Conservation (phyloP, 805 yeast species). For the Hanseniaspora lachancei region DNA sequence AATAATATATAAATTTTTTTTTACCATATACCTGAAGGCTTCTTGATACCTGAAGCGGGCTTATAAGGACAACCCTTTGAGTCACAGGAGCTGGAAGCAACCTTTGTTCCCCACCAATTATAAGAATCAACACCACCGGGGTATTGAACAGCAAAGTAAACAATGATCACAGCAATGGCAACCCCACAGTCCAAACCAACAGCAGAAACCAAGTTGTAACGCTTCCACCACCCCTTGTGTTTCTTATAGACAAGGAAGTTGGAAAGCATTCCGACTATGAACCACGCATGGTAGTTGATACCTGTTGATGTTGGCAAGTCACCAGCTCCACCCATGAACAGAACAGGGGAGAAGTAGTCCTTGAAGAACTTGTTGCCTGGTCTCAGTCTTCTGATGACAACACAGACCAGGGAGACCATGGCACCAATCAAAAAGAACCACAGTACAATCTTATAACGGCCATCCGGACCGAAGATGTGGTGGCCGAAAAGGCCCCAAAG, state of each 20-base stretch:
- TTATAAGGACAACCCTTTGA: constrained; percentile 16
- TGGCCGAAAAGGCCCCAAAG: constrained; percentile 59
- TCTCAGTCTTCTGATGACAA: constrained; percentile 27
- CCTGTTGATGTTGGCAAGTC: constrained; percentile 59
- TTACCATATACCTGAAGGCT: constrained; percentile 13
- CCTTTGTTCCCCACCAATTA: constrained; percentile 58
- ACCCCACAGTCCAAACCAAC: constrained; percentile 57
- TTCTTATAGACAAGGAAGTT: constrained; percentile 43
- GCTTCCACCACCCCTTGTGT: constrained; percentile 62
- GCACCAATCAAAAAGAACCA: constrained; percentile 53
- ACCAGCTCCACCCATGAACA: constrained; percentile 41
- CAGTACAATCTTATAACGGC: constrained; percentile 40
- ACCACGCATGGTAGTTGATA: constrained; percentile 45
- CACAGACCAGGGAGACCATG: constrained; percentile 31
- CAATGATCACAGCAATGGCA: constrained; percentile 46
- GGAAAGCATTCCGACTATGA: constrained; percentile 42
- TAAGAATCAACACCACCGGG: constrained; percentile 29
- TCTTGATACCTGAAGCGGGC: not conserved
- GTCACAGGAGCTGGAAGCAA: constrained; percentile 32
- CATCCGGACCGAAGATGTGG: constrained; percentile 36
- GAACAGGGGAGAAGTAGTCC: constrained; percentile 47
- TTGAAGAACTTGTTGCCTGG: constrained; percentile 29
- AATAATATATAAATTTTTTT: no score
- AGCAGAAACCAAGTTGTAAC: constrained; percentile 56
- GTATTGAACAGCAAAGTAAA: constrained; percentile 40